Evolutionary conservation across 1,284 basidiomycete genomes (phyloP).

Genomic region (Lignosus rhinocerotis): DNA sequence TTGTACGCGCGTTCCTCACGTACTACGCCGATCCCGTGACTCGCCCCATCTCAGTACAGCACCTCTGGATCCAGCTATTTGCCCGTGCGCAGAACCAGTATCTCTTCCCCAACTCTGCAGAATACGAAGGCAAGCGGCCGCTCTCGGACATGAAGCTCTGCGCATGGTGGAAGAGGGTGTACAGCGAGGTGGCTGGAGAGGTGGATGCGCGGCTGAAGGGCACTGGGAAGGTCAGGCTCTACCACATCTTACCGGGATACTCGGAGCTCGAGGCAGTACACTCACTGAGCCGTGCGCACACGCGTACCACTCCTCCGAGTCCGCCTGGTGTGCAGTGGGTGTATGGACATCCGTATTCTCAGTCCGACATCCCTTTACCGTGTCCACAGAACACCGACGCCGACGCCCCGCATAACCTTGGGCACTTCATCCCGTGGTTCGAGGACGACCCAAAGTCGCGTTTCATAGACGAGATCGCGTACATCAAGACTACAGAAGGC

Average conservation of each 20-base stretch:
- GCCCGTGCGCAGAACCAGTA: conserved; percentile 92
- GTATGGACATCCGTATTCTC: conserved; percentile 78
- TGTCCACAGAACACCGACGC: conserved; percentile 42
- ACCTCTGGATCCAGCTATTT: conserved; percentile 86
- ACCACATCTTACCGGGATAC: conserved; percentile 77
- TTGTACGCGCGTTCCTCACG: conserved; percentile 68
- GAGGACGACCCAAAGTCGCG: conserved; percentile 93
- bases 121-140: conserved; percentile 73
- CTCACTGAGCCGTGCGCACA: conserved; percentile 43
- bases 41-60: conserved; percentile 52
- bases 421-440: conserved; percentile 81
- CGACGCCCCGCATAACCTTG: conserved; percentile 49
- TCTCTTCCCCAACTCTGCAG: conserved; percentile 89
- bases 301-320: conserved; percentile 16
- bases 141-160: conserved; percentile 82
- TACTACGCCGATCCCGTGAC: conserved; percentile 73
- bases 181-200: conserved; percentile 56
- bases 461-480: conserved; percentile 86
- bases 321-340: conserved; percentile 46
- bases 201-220: conserved; percentile 29
- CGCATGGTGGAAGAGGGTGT: conserved; percentile 88
- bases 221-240: conserved; percentile 42
- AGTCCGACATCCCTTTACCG: conserved; percentile 57
- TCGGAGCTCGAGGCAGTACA: conserved; percentile 69
- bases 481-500: conserved; percentile 57